Percentiles rank a stretch among this genome's conserved stretches.
Evolutionary conservation across 2,329 filamentous ascomycete genomes (phyloP).

Genomic region (Akanthomyces dipterigenus): DNA sequence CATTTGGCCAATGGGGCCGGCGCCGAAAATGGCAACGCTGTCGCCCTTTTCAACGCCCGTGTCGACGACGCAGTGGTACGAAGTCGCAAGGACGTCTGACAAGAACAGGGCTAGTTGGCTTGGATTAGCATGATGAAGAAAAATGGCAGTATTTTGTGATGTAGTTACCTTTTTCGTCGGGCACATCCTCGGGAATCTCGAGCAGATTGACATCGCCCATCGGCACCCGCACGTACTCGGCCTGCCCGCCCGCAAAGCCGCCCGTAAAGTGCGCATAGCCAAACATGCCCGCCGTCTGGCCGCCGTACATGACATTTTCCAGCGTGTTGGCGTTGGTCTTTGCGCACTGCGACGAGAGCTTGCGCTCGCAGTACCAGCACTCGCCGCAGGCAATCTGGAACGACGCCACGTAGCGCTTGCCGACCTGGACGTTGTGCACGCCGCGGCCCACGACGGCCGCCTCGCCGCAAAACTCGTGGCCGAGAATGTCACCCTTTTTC

Average conservation of each 20-base stretch:
- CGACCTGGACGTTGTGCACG: conserved; percentile 47
- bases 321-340: conserved; percentile 69
- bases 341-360: conserved; percentile 73
- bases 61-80: conserved; percentile 77
- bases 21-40: conserved; percentile 77
- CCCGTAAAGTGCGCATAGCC: conserved; percentile 75
- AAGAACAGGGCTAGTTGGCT: conserved; percentile 52
- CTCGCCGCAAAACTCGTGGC: conserved; percentile 54
- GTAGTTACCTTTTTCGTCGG: conserved; percentile 65
- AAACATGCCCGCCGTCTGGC: conserved; percentile 66
- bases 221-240: conserved; percentile 79
- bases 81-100: conserved; percentile 72
- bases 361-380: conserved; percentile 74
- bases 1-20: conserved; percentile 83
- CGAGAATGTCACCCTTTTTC: conserved; percentile 59
- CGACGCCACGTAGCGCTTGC: conserved; percentile 70
- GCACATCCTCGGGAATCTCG: conserved; percentile 68
- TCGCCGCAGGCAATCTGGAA: conserved; percentile 74
- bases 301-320: conserved; percentile 71
- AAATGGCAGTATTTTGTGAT: background rate
- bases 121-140: background rate
- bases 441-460: conserved; percentile 49
- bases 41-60: conserved; percentile 74
- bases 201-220: conserved; percentile 75
- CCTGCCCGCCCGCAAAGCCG: conserved; percentile 81